These are phyloP conservation scores for Blastobotrys mokoenaii DNA, from an alignment of 805 yeast species.

Conservation along the genomic window DNA sequence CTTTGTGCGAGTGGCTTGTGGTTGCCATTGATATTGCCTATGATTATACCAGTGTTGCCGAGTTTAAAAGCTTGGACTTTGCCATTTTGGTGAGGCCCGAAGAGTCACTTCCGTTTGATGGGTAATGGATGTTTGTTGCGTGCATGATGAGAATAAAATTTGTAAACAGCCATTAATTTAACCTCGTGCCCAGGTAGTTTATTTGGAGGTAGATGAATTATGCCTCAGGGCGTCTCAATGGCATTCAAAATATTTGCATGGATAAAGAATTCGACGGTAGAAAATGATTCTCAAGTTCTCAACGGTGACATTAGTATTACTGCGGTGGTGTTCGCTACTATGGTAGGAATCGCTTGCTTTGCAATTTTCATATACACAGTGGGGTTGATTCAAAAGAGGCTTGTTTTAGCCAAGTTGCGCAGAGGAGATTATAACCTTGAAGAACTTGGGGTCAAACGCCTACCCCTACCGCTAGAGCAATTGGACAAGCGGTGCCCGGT, in stretches of 20 bases:
- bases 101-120: not conserved
- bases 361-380: not conserved
- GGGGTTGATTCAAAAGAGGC: not conserved
- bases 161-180: no score
- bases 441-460: not conserved
- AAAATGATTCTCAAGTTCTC: not conserved
- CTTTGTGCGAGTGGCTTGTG: conserved; percentile 75
- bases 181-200: no score
- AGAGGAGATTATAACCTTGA: not conserved
- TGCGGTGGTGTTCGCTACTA: not conserved
- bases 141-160: not conserved
- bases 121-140: not conserved
- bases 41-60: conserved; percentile 60
- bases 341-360: not conserved
- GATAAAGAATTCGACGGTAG: no score
- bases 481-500: not conserved
- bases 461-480: not conserved
- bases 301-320: not conserved
- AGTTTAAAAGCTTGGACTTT: conserved; percentile 47
- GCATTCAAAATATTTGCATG: no score
- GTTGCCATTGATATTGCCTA: conserved; percentile 65
- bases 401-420: not conserved
- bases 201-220: no score
- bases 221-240: no score
- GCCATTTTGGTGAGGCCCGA: not conserved